These are phyloP conservation scores for Haberlea rhodopensis DNA, from an alignment of 257 asterid genomes.

Conservation along the genomic window DNA sequence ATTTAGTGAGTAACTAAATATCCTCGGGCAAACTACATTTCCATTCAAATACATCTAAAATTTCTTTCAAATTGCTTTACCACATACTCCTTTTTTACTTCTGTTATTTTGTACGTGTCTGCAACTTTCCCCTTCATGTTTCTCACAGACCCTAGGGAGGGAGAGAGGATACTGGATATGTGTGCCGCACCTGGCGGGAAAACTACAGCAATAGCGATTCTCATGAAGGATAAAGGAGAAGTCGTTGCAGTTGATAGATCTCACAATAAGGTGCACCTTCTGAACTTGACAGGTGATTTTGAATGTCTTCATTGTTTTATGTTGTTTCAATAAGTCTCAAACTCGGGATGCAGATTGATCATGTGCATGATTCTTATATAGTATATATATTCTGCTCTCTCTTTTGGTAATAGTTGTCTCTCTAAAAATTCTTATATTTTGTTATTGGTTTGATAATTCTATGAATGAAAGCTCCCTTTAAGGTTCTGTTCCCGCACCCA, in stretches of 20 bases:
- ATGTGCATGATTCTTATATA: constrained; percentile 9
- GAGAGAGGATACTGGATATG: constrained; percentile 91
- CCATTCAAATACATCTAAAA: too few species aligned
- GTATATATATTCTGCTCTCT: not conserved
- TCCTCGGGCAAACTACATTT: not conserved
- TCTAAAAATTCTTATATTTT: not conserved
- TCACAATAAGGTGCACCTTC: constrained; percentile 96
- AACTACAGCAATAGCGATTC: constrained; percentile 93
- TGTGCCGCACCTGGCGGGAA: constrained; percentile 99
- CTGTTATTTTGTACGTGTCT: constrained; percentile 4
- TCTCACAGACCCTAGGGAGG: constrained; percentile 78
- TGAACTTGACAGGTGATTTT: constrained; percentile 50
- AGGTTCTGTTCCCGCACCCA: not conserved
- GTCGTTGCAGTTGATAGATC: constrained; percentile 90
- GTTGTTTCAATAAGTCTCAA: constrained; percentile 1
- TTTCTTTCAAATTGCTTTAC: not conserved
- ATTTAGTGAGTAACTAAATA: not conserved
- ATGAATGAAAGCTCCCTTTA: not conserved
- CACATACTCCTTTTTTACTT: not conserved
- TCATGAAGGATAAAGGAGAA: constrained; percentile 94
- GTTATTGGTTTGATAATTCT: not conserved
- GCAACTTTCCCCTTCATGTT: constrained; percentile 21
- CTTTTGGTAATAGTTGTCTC: too few species aligned
- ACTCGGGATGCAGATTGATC: constrained; percentile 11
- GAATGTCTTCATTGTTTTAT: constrained; percentile 10